Base-by-base conservation (phyloP, 768 basidiomycete genomes). In the Lyophyllum decastes region DNA sequence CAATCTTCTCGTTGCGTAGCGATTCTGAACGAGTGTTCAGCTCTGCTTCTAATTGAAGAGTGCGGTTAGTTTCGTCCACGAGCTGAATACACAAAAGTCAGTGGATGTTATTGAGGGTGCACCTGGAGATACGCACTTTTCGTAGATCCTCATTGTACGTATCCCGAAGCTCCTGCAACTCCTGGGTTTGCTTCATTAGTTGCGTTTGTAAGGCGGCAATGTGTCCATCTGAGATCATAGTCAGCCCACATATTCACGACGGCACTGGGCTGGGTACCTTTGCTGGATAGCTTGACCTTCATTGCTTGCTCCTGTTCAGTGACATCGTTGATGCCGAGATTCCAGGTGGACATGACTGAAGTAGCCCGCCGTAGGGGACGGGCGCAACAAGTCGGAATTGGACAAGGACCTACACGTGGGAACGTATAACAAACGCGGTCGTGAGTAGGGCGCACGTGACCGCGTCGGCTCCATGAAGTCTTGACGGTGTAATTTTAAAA, bases 41-140 rank as follows among this genome's bases (percentile, higher is more conserved):
- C 27, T 81, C 78, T 0, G 72, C 67, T 64, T 90, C 87, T 22
- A 90, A 76, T 51, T 75, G 72, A 44, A 87, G 67, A 16, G 77
- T 81, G 26, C 83, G 84, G 58, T 80, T 75, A 5, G 83, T 76
- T 72, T 90, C 88, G 54, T 70, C 68, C 44, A 77, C 78, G 49
- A 90, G 73, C 88, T 90, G 19, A 25, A 58, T 43, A n/a, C 3
- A 41, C 10, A 48, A 52, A 24, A n/a, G 49, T 56, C 38, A 43
- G 68, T 38, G 54, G 56, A 40, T n/a, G 3, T 24, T 9, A 35
- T 14, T 22, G 14, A n/a, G 21, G 38, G 38, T 22, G 49, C 44
- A 10, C n/a, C 22, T 34, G 38, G 11, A 9, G 27, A 40, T 21
- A 62, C 72, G 22, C 54, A 81, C 83, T 70, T 81, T 81, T 65